Base-by-base conservation (phyloP, 2,329 filamentous ascomycete genomes). In the Colletotrichum sp. region DNA sequence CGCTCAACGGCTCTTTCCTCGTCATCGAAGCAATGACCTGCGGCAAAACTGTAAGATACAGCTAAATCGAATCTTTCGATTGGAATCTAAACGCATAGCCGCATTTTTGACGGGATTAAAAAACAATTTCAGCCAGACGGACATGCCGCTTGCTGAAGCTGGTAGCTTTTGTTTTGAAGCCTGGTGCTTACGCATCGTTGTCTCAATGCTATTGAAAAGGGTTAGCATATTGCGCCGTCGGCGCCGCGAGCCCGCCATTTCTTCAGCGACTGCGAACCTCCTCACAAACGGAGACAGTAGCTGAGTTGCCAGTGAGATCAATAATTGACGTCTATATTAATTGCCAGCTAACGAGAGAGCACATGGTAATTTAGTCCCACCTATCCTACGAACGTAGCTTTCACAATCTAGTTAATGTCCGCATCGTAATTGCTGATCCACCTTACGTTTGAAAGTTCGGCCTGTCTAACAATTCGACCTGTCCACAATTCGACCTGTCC, bases 1-100 rank as follows among this genome's bases (percentile, higher is more conserved):
- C 3, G 2, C 8, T 9, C 8, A 44, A 44, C 16, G 16, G 36
- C 5, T 1, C 16, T 8, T 5, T 18, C 3, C 1, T 44, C 8
- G 8, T 3, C 36, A n/a, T 44, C 36, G 16, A n/a, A 44, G 16
- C 36, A 44, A 18, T 2, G 16, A n/a, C 8, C 16, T 6, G 16
- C 8, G 36, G 1, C 0, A 9, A 44, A 5, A 44, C 36, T 18
- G 8, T 10, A 44, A n/a, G 8, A 18, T 3, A 1, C 16, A 18
- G 8, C 36, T 18, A 3, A n/a, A 10, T 6, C 16, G 16, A 39
- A 18, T 16, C 5, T 39, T 39, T 39, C 8, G 8, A 9, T 39
- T 9, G 36, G 16, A 44, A 10, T 44, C 9, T 10, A 10, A 3
- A 44, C 8, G 8, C 16, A 18, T 9, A n/a, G 8, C 36, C 8